Percentiles rank a stretch among this genome's conserved stretches.
Evolutionary conservation across 2,329 filamentous ascomycete species (phyloP).

Genomic region (Claviceps paspali): DNA sequence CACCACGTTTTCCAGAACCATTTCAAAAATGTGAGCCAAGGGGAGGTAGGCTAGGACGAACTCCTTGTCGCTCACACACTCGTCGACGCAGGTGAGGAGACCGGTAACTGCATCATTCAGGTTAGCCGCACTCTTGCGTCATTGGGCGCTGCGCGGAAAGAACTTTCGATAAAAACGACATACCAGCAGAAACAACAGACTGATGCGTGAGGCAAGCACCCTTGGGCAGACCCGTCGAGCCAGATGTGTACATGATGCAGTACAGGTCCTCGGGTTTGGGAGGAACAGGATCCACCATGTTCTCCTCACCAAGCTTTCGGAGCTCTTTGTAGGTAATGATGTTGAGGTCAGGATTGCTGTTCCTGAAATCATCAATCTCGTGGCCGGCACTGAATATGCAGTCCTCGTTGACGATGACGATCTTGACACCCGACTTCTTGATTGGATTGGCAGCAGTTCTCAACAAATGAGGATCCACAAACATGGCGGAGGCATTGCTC

Average conservation of each 20-base stretch:
- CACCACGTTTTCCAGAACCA: conserved; percentile 84
- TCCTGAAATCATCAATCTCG: conserved; percentile 40
- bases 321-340: conserved; percentile 42
- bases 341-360: conserved; percentile 36
- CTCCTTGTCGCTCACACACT: conserved; percentile 63
- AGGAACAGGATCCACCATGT: conserved; percentile 54
- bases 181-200: conserved; percentile 57
- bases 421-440: conserved; percentile 39
- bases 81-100: conserved; percentile 61
- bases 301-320: conserved; percentile 44
- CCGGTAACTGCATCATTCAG: conserved; percentile 47
- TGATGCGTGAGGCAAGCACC: conserved; percentile 72
- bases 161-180: conserved; percentile 15
- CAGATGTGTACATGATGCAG: conserved; percentile 79
- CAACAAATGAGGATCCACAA: conserved; percentile 67
- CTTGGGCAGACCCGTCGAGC: conserved; percentile 79
- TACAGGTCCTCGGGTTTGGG: conserved; percentile 64
- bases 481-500: conserved; percentile 69
- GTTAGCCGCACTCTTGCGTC: not conserved
- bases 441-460: conserved; percentile 42
- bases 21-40: conserved; percentile 90
- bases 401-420: conserved; percentile 47
- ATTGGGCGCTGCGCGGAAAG: not conserved
- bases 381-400: conserved; percentile 33
- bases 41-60: conserved; percentile 81